Base-by-base conservation (phyloP, 176 grass and related monocot species). In the Dendrocalamus sinicus region DNA sequence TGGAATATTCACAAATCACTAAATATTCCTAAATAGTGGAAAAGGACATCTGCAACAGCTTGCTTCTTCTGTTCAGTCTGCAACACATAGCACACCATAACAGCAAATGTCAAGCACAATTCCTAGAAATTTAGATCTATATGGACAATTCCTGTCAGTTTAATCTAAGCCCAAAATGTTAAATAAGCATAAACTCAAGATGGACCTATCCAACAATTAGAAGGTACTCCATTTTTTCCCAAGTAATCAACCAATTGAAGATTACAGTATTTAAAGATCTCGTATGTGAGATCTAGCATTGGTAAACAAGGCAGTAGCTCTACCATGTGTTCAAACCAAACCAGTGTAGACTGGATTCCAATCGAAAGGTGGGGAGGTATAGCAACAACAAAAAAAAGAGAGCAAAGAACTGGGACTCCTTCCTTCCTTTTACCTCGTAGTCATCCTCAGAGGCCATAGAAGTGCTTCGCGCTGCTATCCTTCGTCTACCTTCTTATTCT, bases 21-120 rank as follows among this genome's bases (percentile, higher is more conserved):
- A 30, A 30, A 30, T 30, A 30, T 30, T 30, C 28, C 28, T 30
- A 30, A 95, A 86, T 98, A 98, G 64, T 98, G 90, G 37, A 90
- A 89, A 75, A 95, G 84, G 66, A 94, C 96, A 88, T 95, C 96
- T 8, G 90, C 91, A 73, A 91, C 96, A 39, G 91, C 91, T 88
- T 98, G 90, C 81, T 98, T 98, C 83, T 89, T 88, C 76, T 95
- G 88, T 69, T 94, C 86, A 81, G 93, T 92, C 93, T 98, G 86
- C 45, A 91, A 41, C 57, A 79, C 37, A 76, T 73, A 84, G 57
- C 20, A 76, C 70, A 85, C 19, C 67, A 78, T 37, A 57, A 78
- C 62, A 88, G 66, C 32, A 71, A 55, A 84, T 66, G 61, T 83
- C 15, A 84, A 60, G 13, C 30, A 48, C 15, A 54, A 64, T 12